A percentile compares a stretch with the other conserved stretches of the same genome.
Conservation (phyloP, 306 rosid species). For the Pachyrhizus erosus region DNA sequence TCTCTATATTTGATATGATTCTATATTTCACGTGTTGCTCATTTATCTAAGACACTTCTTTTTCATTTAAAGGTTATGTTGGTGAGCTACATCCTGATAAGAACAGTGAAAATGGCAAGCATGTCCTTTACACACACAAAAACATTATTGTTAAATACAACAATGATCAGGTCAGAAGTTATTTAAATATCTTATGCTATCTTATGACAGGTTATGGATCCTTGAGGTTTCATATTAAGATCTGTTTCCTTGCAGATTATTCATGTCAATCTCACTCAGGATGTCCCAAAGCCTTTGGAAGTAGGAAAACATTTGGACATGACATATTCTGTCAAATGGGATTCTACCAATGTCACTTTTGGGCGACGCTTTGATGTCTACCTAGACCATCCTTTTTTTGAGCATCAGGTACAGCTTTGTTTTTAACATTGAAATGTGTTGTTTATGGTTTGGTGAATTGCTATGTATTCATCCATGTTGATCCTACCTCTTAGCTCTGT, state of each 20-base stretch:
- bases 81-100: constrained; percentile 90
- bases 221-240: constrained; percentile 34
- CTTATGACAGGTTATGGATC: constrained; percentile 24
- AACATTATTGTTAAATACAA: constrained; percentile 75
- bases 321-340: constrained; percentile 93
- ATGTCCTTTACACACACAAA: constrained; percentile 89
- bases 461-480: constrained; percentile 31
- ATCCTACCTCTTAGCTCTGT: constrained; percentile 9
- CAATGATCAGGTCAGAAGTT: constrained; percentile 88
- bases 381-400: constrained; percentile 96
- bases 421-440: constrained; percentile 10
- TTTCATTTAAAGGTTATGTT: constrained; percentile 74
- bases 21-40: constrained; percentile 36
- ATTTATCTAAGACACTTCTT: constrained; percentile 17
- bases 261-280: constrained; percentile 93
- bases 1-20: constrained; percentile 26
- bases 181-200: constrained; percentile 27
- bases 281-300: constrained; percentile 77
- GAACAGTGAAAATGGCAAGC: constrained; percentile 83
- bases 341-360: constrained; percentile 74
- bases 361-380: constrained; percentile 97
- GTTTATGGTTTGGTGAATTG: constrained; percentile 19
- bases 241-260: constrained; percentile 69
- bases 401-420: constrained; percentile 74
- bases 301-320: constrained; percentile 71